phyloP scores from a whole-genome alignment of 352 stramenopile species.

The Globisporangium mamillatum region DNA sequence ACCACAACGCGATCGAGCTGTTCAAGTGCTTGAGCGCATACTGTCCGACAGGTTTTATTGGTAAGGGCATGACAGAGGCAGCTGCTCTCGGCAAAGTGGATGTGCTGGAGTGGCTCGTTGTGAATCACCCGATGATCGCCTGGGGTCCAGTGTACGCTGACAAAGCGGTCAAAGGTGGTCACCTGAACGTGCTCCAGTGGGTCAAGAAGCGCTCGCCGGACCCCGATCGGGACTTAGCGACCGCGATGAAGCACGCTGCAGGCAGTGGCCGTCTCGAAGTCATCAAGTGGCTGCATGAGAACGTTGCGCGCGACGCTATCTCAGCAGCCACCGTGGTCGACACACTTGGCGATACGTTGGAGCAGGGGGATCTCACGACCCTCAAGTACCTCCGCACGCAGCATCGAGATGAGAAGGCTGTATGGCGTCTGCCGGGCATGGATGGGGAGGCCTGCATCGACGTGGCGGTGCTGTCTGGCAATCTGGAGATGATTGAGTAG shows the following conservation, averaged over 20 bases:
- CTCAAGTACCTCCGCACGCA: too few species aligned
- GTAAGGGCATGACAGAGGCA: background rate
- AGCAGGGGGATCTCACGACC: too few species aligned
- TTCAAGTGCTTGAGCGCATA: background rate
- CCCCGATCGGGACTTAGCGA: background rate
- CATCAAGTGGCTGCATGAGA: background rate
- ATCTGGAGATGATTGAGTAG: too few species aligned
- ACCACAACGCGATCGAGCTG: background rate
- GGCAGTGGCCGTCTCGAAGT: background rate
- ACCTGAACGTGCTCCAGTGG: constrained; percentile 2
- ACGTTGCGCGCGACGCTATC: background rate
- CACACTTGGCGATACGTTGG: too few species aligned
- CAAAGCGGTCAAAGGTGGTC: background rate
- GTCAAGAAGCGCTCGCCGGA: background rate
- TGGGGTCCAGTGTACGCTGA: constrained; percentile 1
- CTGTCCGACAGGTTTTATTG: background rate
- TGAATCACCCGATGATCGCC: background rate
- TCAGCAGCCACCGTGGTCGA: too few species aligned
- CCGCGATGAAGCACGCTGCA: too few species aligned
- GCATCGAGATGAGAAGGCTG: too few species aligned
- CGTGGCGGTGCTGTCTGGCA: too few species aligned
- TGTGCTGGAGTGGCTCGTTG: constrained; percentile 2
- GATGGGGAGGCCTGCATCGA: too few species aligned
- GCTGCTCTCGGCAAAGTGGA: background rate
- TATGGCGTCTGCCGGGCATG: too few species aligned